Evolutionary conservation across 331 rosid genomes (phyloP).

Genomic region (Erythrophleum ivorense): DNA sequence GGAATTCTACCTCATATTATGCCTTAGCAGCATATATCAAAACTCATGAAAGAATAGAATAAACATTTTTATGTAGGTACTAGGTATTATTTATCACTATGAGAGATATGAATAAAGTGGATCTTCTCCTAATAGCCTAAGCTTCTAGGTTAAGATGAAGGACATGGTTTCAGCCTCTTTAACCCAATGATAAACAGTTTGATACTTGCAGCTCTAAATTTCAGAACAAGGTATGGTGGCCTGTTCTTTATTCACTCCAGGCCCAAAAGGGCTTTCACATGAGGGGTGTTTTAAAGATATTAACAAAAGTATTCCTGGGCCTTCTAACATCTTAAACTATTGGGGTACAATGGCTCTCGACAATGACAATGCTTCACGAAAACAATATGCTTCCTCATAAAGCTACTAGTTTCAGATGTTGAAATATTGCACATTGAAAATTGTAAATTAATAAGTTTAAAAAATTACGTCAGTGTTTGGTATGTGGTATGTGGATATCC

Average conservation of each 20-base stretch:
- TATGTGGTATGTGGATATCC: too few species aligned
- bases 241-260: background rate
- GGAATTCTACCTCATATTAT: background rate
- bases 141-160: background rate
- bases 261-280: background rate
- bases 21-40: background rate
- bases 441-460: background rate
- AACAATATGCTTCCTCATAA: background rate
- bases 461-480: background rate
- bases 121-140: background rate
- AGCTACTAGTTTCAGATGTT: background rate
- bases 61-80: background rate
- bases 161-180: background rate
- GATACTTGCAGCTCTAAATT: background rate
- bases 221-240: background rate
- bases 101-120: background rate
- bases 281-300: background rate
- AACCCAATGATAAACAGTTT: background rate
- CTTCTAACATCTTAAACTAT: background rate
- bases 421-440: background rate
- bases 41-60: background rate
- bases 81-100: background rate
- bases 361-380: background rate
- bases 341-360: background rate
- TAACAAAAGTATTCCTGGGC: background rate